Evolutionary conservation across 139 green algal genomes (phyloP), one percentile per base, ranked within the genome.

Genomic region (Yamagishiella unicocca): DNA sequence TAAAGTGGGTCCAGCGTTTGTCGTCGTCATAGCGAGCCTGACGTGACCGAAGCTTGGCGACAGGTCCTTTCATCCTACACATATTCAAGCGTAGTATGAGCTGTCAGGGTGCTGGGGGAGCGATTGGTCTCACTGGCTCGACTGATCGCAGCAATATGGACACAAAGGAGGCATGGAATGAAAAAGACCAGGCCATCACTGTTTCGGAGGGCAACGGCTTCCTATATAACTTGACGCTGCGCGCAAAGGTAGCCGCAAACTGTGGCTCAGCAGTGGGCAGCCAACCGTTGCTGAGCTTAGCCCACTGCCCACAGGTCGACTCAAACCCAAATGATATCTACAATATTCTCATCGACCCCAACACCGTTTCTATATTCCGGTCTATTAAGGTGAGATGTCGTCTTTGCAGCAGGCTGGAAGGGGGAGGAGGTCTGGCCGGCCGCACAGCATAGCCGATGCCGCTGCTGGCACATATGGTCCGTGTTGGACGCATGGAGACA

Each of bases 341-440:
- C 31, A 33, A 78, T 22, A 68, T 92, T 29, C 76, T 92, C 4
- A 92, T 68, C 17, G 83, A 92, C 38, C 83, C 88, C 14, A 77
- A 84, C 54, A 62, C 83, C 19, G 42, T 61, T 17, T 53, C 62
- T 10, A 78, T 92, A 2, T 91, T 91, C 50, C 61, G 88, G 1
- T 77, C 53, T 1, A 91, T 91, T 45, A 91, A 92, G 88, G 88
- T 88, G 25, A 8, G 81, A 9, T 72, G n/a, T n/a, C n/a, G n/a
- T n/a, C n/a, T n/a, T n/a, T n/a, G n/a, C n/a, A n/a, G n/a, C n/a
- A n/a, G n/a, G n/a, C n/a, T n/a, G n/a, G n/a, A n/a, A n/a, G n/a
- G n/a, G n/a, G n/a, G n/a, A n/a, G n/a, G n/a, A n/a, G n/a, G n/a
- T n/a, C n/a, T n/a, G n/a, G n/a, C n/a, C n/a, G n/a, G n/a, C n/a